Percentiles rank a stretch among this genome's conserved stretches.
Evolutionary conservation across 352 stramenopile species (phyloP).

Genomic region (Phytophthora idaei): DNA sequence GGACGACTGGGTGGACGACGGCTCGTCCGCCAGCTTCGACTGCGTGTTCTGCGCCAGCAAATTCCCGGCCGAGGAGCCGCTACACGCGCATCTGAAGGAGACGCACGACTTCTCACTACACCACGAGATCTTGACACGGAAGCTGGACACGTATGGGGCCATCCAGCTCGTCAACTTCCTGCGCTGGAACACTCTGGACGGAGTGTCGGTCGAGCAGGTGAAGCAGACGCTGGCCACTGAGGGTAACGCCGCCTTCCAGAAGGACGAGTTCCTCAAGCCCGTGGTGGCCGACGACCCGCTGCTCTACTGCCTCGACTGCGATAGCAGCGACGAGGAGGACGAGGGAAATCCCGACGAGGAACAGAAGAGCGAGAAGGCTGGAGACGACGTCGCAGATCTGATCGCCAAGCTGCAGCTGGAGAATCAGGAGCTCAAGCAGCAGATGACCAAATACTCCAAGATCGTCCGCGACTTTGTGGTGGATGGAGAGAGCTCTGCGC

Average conservation of each 20-base stretch:
- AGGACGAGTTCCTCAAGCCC: conserved; percentile 78
- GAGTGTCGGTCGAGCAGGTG: conserved; percentile 42
- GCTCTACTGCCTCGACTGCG: conserved; percentile 81
- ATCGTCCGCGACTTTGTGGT: conserved; percentile 74
- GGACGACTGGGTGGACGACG: conserved; percentile 88
- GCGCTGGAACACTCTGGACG: conserved; percentile 51
- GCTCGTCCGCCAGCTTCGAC: conserved; percentile 47
- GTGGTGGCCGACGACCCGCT: conserved; percentile 80
- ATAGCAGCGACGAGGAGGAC: conserved; percentile 58
- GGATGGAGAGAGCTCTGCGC: conserved; percentile 50
- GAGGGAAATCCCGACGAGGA: conserved; percentile 40
- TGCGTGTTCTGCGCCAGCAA: conserved; percentile 76
- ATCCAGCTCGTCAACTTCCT: conserved; percentile 86
- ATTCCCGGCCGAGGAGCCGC: conserved; percentile 47
- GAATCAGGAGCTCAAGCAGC: conserved; percentile 76
- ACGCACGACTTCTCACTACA: conserved; percentile 70
- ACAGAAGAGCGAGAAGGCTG: conserved; percentile 38
- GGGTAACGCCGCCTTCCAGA: conserved; percentile 56
- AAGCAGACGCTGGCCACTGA: conserved; percentile 52
- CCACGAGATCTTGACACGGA: conserved; percentile 49
- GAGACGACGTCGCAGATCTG: conserved; percentile 26
- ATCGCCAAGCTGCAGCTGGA: conserved; percentile 60
- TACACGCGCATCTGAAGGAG: conserved; percentile 65
- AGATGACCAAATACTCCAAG: conserved; percentile 76
- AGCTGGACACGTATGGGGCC: conserved; percentile 79